These are phyloP conservation scores for Ceratobasidium theobromae DNA, from an alignment of 1,284 basidiomycete genomes.

Conservation along the genomic window DNA sequence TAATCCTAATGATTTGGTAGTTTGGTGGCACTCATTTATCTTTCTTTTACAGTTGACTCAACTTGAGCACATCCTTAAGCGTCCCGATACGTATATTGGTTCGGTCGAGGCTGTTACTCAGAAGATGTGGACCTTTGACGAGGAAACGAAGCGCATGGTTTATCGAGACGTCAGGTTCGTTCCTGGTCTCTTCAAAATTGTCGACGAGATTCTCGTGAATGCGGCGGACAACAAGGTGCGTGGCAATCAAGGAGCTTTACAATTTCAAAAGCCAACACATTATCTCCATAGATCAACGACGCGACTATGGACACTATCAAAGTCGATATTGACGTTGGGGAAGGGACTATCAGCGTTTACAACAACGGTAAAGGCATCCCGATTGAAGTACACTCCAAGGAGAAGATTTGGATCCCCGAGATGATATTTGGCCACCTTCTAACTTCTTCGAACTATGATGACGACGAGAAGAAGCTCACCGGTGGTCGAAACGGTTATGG, in stretches of 20 bases:
- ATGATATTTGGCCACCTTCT: slow-evolving; percentile 97
- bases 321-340: slow-evolving; percentile 82
- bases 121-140: slow-evolving; percentile 89
- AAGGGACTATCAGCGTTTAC: slow-evolving; percentile 85
- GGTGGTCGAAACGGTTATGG: slow-evolving; percentile 99
- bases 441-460: slow-evolving; percentile 97
- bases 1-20: slow-evolving; percentile 43
- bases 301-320: slow-evolving; percentile 85
- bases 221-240: slow-evolving; percentile 97
- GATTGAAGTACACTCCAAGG: slow-evolving; percentile 91
- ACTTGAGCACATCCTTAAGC: slow-evolving; percentile 94
- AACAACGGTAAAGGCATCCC: slow-evolving; percentile 98
- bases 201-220: slow-evolving; percentile 99
- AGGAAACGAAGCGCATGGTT: slow-evolving; percentile 76
- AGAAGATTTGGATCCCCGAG: slow-evolving; percentile 96
- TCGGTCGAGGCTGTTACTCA: slow-evolving; percentile 86
- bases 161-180: slow-evolving; percentile 85
- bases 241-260: not conserved
- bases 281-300: slow-evolving; percentile 74
- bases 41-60: slow-evolving; percentile 72
- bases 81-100: slow-evolving; percentile 98
- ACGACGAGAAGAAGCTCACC: slow-evolving; percentile 97
- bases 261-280: no score
- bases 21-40: slow-evolving; percentile 30
- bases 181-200: slow-evolving; percentile 99